These are phyloP conservation scores for Ganoderma lucidum DNA, from an alignment of 1,284 basidiomycete genomes.

Conservation along the genomic window DNA sequence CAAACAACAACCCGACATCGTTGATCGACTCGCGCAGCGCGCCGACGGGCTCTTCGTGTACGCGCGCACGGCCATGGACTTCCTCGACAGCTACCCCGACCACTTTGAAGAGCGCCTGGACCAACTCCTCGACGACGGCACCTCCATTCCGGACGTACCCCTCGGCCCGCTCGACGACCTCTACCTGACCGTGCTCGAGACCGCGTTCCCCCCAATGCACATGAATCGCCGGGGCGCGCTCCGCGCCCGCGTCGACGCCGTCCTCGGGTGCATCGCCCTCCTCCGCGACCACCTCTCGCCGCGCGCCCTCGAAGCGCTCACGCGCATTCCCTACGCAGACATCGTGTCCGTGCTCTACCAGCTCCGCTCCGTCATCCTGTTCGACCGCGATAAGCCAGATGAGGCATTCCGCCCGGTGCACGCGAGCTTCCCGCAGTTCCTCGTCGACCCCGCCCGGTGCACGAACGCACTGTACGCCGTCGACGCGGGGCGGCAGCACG, in stretches of 20 bases:
- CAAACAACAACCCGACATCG: slow-evolving; percentile 6
- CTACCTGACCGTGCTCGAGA: slow-evolving; percentile 78
- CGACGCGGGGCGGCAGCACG: slow-evolving; percentile 79
- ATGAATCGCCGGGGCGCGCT: neutral
- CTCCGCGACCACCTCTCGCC: slow-evolving; percentile 55
- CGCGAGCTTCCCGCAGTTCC: slow-evolving; percentile 26
- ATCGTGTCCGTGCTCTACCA: slow-evolving; percentile 89
- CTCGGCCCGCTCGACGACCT: slow-evolving; percentile 15
- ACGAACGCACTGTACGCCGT: slow-evolving; percentile 80
- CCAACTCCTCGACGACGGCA: slow-evolving; percentile 11
- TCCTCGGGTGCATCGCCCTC: slow-evolving; percentile 77
- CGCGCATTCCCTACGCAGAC: slow-evolving; percentile 45
- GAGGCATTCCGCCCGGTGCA: slow-evolving; percentile 18
- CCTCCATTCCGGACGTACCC: neutral
- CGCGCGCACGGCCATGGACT: slow-evolving; percentile 16
- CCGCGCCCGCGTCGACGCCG: neutral
- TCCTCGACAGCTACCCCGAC: slow-evolving; percentile 14
- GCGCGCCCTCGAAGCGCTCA: slow-evolving; percentile 88
- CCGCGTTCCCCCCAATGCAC: slow-evolving; percentile 61
- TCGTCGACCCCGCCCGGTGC: slow-evolving; percentile 45
- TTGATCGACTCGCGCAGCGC: slow-evolving; percentile 11
- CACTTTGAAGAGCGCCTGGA: slow-evolving; percentile 15
- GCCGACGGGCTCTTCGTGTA: slow-evolving; percentile 28
- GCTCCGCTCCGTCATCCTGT: slow-evolving; percentile 85
- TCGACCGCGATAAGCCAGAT: slow-evolving; percentile 68